Evolutionary conservation across 495 filamentous ascomycete genomes (phyloP), one percentile per base, ranked within the genome.

Genomic region (Penicillium dipodomyicola): DNA sequence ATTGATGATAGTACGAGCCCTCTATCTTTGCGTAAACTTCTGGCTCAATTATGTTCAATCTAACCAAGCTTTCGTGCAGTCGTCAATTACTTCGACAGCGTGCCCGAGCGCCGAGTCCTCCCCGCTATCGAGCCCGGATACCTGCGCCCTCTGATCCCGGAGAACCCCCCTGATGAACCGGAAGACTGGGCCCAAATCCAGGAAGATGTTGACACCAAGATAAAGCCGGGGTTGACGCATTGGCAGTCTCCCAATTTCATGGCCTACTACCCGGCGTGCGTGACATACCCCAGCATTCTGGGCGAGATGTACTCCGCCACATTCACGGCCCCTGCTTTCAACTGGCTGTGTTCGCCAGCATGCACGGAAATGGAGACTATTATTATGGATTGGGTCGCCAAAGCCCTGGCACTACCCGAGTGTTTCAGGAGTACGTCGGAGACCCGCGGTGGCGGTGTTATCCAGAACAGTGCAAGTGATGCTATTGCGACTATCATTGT

Each of bases 171-270:
- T 6, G 64, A 82, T 22, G 77, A 89, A 20, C 85, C 87, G 37
- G 91, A 97, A 71, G 56, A 77, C 62, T 97, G 92, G 92, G 68
- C 73, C 40, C 76, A 82, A 47, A 97, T 97, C 64, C 90, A 96
- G 64, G 74, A 81, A 27, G 93, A 97, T 71, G 85, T 97, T 46
- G 89, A 92, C 62, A 69, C 81, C 14, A 91, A 94, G 65, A 96
- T 97, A 70, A 85, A 96, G 70, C 94, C 94, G 0, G 94, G 94
- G 4, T 74, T 98, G 52, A 98, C 94, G 0, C 94, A 97, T 73
- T 98, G 94, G 89, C 90, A 96, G 70, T 89, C 86, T 3, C 94
- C 94, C 2, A 93, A 94, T 69, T 98, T 96, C 81, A 89, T 96
- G 82, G 94, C 94, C 35, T 98, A 92, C 82, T 98, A 89, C 73